Evolutionary conservation across 257 asterid genomes (phyloP).

Genomic region (Nicotiana sylvestris): DNA sequence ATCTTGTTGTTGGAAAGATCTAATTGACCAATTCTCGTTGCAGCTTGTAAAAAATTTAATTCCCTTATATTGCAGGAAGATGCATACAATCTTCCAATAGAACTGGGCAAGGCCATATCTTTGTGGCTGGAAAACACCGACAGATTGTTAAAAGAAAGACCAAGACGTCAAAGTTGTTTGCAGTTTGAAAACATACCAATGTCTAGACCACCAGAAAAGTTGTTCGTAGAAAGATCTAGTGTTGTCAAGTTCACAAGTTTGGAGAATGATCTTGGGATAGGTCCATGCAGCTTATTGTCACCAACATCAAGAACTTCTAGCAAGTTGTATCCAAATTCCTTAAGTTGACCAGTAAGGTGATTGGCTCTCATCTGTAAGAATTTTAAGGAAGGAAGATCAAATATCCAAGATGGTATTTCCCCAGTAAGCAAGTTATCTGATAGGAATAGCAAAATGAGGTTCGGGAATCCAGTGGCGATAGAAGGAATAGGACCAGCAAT

Average conservation of each 20-base stretch:
- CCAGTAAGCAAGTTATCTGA: not conserved
- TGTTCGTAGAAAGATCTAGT: constrained; percentile 3
- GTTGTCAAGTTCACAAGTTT: not conserved
- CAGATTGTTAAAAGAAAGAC: constrained; percentile 23
- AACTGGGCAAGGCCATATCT: not conserved
- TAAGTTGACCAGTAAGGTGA: constrained; percentile 2
- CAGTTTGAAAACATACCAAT: constrained; percentile 18
- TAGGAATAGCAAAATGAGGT: constrained; percentile 5
- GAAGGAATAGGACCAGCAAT: not conserved
- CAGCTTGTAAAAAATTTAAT: not conserved
- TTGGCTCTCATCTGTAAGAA: not conserved
- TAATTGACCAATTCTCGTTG: not conserved
- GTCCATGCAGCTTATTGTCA: constrained; percentile 1
- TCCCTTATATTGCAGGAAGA: constrained; percentile 14
- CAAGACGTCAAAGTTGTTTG: constrained; percentile 8
- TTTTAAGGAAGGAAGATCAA: not conserved
- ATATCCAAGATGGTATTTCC: constrained; percentile 15
- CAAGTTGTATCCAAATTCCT: not conserved
- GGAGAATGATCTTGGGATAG: constrained; percentile 12
- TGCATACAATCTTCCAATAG: not conserved
- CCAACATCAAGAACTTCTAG: not conserved
- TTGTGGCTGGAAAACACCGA: not conserved
- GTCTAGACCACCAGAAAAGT: not conserved
- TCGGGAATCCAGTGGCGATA: not conserved
- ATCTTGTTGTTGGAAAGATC: constrained; percentile 12